Conservation (phyloP, 257 asterid genomes). For the Cordia subcordata region DNA sequence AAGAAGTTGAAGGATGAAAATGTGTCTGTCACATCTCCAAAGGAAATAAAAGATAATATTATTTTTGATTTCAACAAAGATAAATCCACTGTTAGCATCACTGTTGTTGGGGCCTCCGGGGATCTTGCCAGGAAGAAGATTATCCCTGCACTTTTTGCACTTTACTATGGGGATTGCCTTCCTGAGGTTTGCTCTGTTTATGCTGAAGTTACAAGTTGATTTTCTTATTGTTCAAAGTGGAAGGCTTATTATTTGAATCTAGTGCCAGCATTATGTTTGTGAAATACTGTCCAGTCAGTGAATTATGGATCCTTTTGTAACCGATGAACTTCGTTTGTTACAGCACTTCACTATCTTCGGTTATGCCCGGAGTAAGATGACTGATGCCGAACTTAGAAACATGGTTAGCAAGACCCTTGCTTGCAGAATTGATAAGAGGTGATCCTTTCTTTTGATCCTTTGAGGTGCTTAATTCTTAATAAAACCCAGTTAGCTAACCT, state of each 20-base stretch:
- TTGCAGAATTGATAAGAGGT: slow-evolving; percentile 96
- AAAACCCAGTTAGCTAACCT: too few relatives aligned
- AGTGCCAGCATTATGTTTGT: background rate
- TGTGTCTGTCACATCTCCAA: slow-evolving; percentile 31
- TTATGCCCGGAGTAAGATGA: slow-evolving; percentile 98
- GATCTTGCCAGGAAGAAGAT: slow-evolving; percentile 99
- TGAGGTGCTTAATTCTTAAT: slow-evolving; percentile 2
- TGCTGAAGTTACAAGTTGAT: background rate
- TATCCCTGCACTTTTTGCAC: slow-evolving; percentile 98
- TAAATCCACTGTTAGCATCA: slow-evolving; percentile 72
- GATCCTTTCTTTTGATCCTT: slow-evolving; percentile 4
- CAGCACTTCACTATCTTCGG: slow-evolving; percentile 93
- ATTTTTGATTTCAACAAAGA: slow-evolving; percentile 19
- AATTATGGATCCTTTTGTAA: background rate
- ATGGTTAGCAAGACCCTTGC: slow-evolving; percentile 95
- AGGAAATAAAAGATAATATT: slow-evolving; percentile 21
- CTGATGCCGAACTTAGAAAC: slow-evolving; percentile 72
- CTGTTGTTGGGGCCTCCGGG: slow-evolving; percentile 97
- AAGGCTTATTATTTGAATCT: slow-evolving; percentile 6
- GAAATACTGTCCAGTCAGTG: background rate
- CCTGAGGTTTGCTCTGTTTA: slow-evolving; percentile 62
- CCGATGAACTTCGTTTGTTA: slow-evolving; percentile 13
- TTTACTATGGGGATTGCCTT: slow-evolving; percentile 85
- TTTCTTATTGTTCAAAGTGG: background rate
- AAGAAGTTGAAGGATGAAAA: slow-evolving; percentile 40